A percentile compares a stretch with the other conserved stretches of the same genome.
These are phyloP conservation scores for Fusarium pseudocircinatum DNA, from an alignment of 2,329 filamentous ascomycete genomes.

Conservation along the genomic window DNA sequence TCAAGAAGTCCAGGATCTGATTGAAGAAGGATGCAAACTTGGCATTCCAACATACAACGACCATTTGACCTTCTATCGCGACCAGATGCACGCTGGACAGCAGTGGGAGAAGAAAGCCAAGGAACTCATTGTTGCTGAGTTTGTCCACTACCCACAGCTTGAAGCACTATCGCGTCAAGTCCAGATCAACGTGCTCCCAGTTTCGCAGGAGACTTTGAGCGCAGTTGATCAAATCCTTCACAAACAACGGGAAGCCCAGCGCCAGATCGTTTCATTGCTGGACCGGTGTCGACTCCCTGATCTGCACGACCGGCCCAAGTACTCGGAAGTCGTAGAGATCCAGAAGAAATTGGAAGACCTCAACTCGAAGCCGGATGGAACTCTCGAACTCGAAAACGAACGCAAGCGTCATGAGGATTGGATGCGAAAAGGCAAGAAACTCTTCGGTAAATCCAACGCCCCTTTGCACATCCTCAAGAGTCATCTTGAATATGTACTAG, in stretches of 20 bases:
- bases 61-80: slow-evolving; percentile 77
- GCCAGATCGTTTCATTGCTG: slow-evolving; percentile 84
- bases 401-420: slow-evolving; percentile 96
- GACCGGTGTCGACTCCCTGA: slow-evolving; percentile 80
- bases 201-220: slow-evolving; percentile 81
- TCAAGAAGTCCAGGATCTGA: slow-evolving; percentile 80
- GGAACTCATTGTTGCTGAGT: slow-evolving; percentile 90
- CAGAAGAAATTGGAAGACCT: slow-evolving; percentile 88
- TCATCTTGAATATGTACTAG: slow-evolving; percentile 92
- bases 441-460: slow-evolving; percentile 98
- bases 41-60: slow-evolving; percentile 84
- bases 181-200: slow-evolving; percentile 73
- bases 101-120: slow-evolving; percentile 93
- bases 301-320: slow-evolving; percentile 82
- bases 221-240: slow-evolving; percentile 91
- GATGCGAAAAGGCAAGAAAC: slow-evolving; percentile 98
- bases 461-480: slow-evolving; percentile 94
- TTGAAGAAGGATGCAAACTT: slow-evolving; percentile 79
- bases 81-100: slow-evolving; percentile 79
- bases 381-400: slow-evolving; percentile 91
- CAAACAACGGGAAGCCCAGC: slow-evolving; percentile 94
- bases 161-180: slow-evolving; percentile 91
- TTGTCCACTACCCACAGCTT: slow-evolving; percentile 92
- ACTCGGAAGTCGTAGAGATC: slow-evolving; percentile 88
- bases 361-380: slow-evolving; percentile 91